Evolutionary conservation across 1,284 basidiomycete genomes (phyloP), one percentile per base, ranked within the genome.

Genomic region (Tetrapyrgos nigripes): DNA sequence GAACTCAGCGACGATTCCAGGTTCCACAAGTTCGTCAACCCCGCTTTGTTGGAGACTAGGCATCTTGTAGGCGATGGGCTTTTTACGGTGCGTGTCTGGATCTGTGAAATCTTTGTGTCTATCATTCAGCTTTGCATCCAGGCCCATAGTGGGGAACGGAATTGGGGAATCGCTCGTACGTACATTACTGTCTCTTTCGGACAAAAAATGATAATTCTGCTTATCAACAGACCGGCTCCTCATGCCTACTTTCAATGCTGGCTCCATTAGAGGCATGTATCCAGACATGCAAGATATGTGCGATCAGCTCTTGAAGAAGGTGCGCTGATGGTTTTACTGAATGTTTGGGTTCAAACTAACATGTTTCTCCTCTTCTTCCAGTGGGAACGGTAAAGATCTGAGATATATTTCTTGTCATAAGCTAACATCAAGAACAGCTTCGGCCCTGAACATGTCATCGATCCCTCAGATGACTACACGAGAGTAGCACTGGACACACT

Each of bases 231-330:
- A 85, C 68, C 80, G 82, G 31, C 72, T 85, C 40, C 76, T 85
- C 19, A 79, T 83, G 72, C 83, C 83, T 11, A 79, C 80, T 2
- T 85, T 85, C 67, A 79, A 81, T 26, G 77, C 79, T 0, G 64
- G 76, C 10, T 73, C 76, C 2, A 78, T 84, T 59, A 75, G 73
- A 44, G 74, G 73, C 58, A 84, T 84, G 83, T 80, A 82, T 66
- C 73, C 75, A 50, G 77, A 78, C 62, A 82, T 84, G 83, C 66
- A 74, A 26, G 83, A 84, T 59, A 77, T 84, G 48, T 72, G 73
- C n/a, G 69, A 73, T 33, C 83, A 85, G 65, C 75, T 85, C 53
- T 61, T 83, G 13, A 65, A 74, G 14, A 82, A 82, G 63, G 26
- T 59, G 33, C 9, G 44, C 43, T 21, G 10, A 27, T 27, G 10